Percentiles rank a stretch among this genome's conserved stretches.
phyloP scores from a whole-genome alignment of 306 rosid species.

The Spatholobus suberectus region DNA sequence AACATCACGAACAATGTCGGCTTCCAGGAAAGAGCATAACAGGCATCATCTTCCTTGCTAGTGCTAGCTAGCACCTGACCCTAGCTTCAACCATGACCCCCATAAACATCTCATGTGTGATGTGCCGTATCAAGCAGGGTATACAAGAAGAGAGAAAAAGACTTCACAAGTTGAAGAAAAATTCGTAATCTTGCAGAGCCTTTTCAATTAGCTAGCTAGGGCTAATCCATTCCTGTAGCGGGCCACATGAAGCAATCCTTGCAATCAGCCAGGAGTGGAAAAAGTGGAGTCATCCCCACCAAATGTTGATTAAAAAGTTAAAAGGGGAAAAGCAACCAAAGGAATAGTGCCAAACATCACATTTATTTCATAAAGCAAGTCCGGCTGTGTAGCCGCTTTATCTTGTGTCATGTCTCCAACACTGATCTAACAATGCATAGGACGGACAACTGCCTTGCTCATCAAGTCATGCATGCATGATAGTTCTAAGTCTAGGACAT shows the following conservation, averaged over 20 bases:
- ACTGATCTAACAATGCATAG: not conserved
- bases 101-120: not conserved
- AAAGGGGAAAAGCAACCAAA: not conserved
- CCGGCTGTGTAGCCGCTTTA: not conserved
- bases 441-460: not conserved
- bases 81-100: not conserved
- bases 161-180: slow-evolving; percentile 15
- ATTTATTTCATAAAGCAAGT: slow-evolving; percentile 48
- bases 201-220: not conserved
- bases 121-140: slow-evolving; percentile 38
- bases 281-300: not conserved
- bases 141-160: not conserved
- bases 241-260: slow-evolving; percentile 17
- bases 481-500: no score
- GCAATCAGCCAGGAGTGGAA: slow-evolving; percentile 18
- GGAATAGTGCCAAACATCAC: slow-evolving; percentile 47
- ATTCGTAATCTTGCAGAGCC: not conserved
- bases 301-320: not conserved
- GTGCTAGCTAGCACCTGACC: not conserved
- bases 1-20: not conserved
- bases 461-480: not conserved
- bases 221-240: not conserved
- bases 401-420: slow-evolving; percentile 15
- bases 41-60: not conserved
- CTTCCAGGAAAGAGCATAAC: not conserved